Conservation (phyloP, 768 basidiomycete genomes). For the Termitomyces sp. region DNA sequence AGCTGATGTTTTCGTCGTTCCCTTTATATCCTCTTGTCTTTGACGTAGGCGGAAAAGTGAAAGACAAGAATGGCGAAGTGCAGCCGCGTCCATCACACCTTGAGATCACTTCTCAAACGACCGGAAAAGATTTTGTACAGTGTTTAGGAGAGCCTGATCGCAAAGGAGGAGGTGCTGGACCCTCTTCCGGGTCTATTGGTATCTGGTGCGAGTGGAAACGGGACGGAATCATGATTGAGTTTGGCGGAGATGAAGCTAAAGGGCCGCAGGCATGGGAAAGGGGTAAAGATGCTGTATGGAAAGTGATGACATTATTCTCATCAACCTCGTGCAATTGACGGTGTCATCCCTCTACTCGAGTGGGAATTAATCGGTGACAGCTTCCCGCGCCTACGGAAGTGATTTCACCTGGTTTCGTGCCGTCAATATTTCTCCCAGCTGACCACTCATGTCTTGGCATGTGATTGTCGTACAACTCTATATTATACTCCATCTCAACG, state of each 20-base stretch:
- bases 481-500: not conserved
- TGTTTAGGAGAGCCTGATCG: slow-evolving; percentile 79
- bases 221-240: slow-evolving; percentile 81
- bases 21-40: slow-evolving; percentile 50
- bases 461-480: slow-evolving; percentile 2
- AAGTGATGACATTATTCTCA: slow-evolving; percentile 60
- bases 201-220: slow-evolving; percentile 93
- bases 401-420: not conserved
- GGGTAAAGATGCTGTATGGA: slow-evolving; percentile 80
- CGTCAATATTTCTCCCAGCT: not conserved
- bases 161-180: slow-evolving; percentile 87
- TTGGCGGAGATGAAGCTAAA: slow-evolving; percentile 69
- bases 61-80: slow-evolving; percentile 31
- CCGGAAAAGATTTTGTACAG: slow-evolving; percentile 74
- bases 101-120: slow-evolving; percentile 41
- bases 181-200: slow-evolving; percentile 77
- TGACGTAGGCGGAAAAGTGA: slow-evolving; percentile 24
- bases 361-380: not conserved
- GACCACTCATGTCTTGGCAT: not conserved
- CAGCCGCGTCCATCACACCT: slow-evolving; percentile 33
- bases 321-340: not conserved
- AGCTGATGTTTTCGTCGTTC: slow-evolving; percentile 50
- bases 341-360: not conserved
- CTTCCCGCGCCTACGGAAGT: not conserved
- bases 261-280: slow-evolving; percentile 86